phyloP scores from a whole-genome alignment of 2,329 filamentous ascomycete genomes.

The Monosporascus cannonballus region DNA sequence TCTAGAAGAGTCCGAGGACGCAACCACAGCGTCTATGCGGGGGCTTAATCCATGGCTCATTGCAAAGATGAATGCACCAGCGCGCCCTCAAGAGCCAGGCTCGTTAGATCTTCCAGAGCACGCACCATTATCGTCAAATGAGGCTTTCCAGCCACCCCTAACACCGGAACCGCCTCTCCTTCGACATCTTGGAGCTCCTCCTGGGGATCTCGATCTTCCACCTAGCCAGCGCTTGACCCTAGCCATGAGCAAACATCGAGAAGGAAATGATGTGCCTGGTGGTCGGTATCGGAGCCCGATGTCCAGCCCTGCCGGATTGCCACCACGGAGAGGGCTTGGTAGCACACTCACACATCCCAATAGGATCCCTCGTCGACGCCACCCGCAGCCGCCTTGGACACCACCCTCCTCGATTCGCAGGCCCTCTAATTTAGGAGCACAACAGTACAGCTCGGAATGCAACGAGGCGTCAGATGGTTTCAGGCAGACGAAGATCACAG shows the following conservation, averaged over 20 bases:
- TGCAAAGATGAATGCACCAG: conserved; percentile 29
- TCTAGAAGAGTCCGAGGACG: background rate
- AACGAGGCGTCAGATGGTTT: conserved; percentile 5
- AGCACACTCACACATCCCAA: conserved; percentile 1
- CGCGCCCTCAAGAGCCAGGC: background rate
- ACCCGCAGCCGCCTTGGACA: conserved; percentile 19
- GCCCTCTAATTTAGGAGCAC: background rate
- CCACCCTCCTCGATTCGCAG: conserved; percentile 22
- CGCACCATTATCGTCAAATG: background rate
- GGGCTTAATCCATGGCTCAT: conserved; percentile 34
- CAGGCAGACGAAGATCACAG: conserved; percentile 22
- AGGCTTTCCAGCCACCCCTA: conserved; percentile 3
- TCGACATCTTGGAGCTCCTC: conserved; percentile 18
- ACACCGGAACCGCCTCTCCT: conserved; percentile 23
- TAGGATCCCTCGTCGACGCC: conserved; percentile 5
- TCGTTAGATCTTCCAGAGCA: background rate
- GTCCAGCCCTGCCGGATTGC: conserved; percentile 11
- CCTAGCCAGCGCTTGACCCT: conserved; percentile 8
- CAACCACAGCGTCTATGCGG: conserved; percentile 1
- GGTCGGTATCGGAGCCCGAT: conserved; percentile 20
- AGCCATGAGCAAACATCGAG: conserved; percentile 1
- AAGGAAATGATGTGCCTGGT: conserved; percentile 9
- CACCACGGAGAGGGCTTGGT: background rate
- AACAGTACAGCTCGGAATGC: background rate
- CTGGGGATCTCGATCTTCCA: conserved; percentile 22